These are phyloP conservation scores for Trichoderma atrobrunneum DNA, from an alignment of 2,329 filamentous ascomycete genomes.

Conservation along the genomic window DNA sequence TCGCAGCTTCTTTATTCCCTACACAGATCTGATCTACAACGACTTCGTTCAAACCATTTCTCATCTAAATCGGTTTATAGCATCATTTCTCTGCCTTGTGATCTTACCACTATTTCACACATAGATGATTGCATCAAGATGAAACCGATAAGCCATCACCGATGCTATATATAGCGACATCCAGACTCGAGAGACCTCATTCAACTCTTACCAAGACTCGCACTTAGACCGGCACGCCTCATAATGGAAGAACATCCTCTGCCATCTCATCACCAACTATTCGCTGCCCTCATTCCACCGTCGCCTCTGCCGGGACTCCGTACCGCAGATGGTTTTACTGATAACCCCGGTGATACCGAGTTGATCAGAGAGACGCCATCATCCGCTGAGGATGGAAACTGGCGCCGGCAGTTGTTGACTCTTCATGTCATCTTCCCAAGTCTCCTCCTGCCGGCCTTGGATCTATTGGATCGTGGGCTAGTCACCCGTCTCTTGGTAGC, in stretches of 20 bases:
- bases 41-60: not conserved
- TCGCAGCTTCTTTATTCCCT: not conserved
- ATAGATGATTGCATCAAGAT: not conserved
- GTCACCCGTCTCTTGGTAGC: constrained; percentile 52
- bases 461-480: constrained; percentile 77
- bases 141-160: not conserved
- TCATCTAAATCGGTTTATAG: not conserved
- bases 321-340: not conserved
- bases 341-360: not conserved
- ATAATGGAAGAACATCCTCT: constrained; percentile 23
- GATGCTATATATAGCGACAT: not conserved
- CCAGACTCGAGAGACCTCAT: not conserved
- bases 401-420: constrained; percentile 64
- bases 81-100: not conserved
- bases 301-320: constrained; percentile 26
- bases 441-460: constrained; percentile 77
- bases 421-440: constrained; percentile 83
- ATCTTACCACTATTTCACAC: not conserved
- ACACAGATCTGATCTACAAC: not conserved
- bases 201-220: not conserved
- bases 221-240: not conserved
- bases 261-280: constrained; percentile 41
- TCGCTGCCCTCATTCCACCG: constrained; percentile 49
- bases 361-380: not conserved
- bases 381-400: constrained; percentile 22